Percentiles rank a stretch among this genome's conserved stretches.
These are phyloP conservation scores for Lyophyllum semitale DNA, from an alignment of 768 basidiomycete genomes.

Conservation along the genomic window DNA sequence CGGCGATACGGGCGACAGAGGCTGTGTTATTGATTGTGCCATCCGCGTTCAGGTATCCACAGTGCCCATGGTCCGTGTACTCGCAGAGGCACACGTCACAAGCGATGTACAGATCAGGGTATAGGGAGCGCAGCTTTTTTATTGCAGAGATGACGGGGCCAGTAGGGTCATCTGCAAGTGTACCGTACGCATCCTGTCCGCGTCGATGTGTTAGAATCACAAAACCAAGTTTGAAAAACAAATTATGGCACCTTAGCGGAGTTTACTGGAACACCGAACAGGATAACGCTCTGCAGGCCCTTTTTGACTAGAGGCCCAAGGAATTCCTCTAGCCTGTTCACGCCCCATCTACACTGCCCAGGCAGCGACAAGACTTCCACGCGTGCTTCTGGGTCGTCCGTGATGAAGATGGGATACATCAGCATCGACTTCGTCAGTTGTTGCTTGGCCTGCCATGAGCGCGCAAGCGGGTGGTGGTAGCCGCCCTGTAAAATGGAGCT, in stretches of 20 bases:
- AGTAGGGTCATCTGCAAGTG: slow-evolving; percentile 84
- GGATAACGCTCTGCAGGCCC: slow-evolving; percentile 87
- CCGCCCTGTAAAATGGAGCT: slow-evolving; percentile 90
- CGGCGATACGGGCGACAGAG: slow-evolving; percentile 85
- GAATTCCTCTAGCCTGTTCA: slow-evolving; percentile 90
- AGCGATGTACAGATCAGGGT: slow-evolving; percentile 86
- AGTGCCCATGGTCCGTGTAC: slow-evolving; percentile 98
- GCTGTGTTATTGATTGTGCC: slow-evolving; percentile 76
- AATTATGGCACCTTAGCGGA: slow-evolving; percentile 63
- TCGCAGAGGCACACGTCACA: slow-evolving; percentile 99
- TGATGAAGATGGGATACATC: slow-evolving; percentile 99
- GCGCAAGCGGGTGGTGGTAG: slow-evolving; percentile 88
- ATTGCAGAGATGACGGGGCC: slow-evolving; percentile 97
- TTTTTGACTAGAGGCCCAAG: slow-evolving; percentile 86
- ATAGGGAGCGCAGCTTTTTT: slow-evolving; percentile 70
- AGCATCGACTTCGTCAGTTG: slow-evolving; percentile 89
- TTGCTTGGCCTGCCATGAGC: slow-evolving; percentile 83
- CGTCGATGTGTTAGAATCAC: background rate
- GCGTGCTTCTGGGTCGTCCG: slow-evolving; percentile 88
- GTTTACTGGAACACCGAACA: slow-evolving; percentile 90
- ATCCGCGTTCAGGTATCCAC: slow-evolving; percentile 76
- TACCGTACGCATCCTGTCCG: slow-evolving; percentile 76
- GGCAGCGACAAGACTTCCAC: slow-evolving; percentile 78
- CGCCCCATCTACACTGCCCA: slow-evolving; percentile 90
- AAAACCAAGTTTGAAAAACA: background rate